These are phyloP conservation scores for Rhodotorula glutinis DNA, from an alignment of 1,284 basidiomycete species.

Conservation along the genomic window DNA sequence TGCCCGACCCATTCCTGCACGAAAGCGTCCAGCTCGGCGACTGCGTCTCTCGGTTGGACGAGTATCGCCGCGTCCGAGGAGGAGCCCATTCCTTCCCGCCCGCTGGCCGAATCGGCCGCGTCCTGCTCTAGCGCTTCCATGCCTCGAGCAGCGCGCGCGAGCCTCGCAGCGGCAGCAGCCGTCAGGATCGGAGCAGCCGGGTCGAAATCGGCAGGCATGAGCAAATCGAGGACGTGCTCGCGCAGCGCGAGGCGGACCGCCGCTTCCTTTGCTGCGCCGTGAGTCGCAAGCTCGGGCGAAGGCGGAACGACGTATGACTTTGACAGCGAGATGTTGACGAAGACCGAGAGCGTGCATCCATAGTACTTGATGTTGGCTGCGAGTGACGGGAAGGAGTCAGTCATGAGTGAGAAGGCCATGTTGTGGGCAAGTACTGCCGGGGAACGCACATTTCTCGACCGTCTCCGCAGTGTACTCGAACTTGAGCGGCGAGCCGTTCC, in stretches of 20 bases:
- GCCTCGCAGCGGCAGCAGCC: not conserved
- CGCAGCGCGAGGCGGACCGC: slow-evolving; percentile 18
- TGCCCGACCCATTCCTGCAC: slow-evolving; percentile 6
- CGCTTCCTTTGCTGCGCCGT: slow-evolving; percentile 18
- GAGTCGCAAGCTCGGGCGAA: not conserved
- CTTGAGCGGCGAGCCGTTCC: slow-evolving; percentile 6
- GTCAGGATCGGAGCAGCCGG: not conserved
- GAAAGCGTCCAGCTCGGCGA: slow-evolving; percentile 10
- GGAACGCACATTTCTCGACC: not conserved
- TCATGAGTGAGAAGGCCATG: too few relatives aligned
- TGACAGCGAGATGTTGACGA: not conserved
- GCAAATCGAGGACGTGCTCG: slow-evolving; percentile 10
- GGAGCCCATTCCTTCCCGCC: too few relatives aligned
- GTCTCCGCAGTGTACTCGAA: slow-evolving; percentile 10
- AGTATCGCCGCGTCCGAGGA: not conserved
- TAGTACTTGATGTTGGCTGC: slow-evolving; percentile 4
- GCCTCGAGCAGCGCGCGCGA: too few relatives aligned
- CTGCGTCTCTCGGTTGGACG: not conserved
- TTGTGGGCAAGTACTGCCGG: fast-evolving
- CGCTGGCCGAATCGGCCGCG: too few relatives aligned
- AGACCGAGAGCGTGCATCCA: slow-evolving; percentile 12
- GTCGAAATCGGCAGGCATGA: slow-evolving; percentile 5
- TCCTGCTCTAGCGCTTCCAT: not conserved
- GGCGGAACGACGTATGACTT: slow-evolving; percentile 4
- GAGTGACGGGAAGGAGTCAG: too few relatives aligned